Base-by-base conservation (phyloP, 805 yeast species). In the Saturnispora bothae region DNA sequence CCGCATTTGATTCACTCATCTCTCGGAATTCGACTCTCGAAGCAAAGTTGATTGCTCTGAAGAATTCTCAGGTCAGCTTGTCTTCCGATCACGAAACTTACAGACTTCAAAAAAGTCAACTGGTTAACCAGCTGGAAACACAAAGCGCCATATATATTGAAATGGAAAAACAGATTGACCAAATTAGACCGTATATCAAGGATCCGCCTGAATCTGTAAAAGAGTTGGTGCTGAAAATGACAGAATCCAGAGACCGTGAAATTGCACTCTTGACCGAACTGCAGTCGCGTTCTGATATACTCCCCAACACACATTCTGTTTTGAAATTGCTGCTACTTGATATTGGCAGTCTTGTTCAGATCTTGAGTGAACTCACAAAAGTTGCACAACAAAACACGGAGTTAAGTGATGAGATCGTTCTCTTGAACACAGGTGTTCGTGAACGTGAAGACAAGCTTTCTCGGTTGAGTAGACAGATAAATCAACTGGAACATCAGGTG, bases 81-180 rank as follows among this genome's bases (percentile, higher is more conserved):
- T 69, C 79, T 0, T 49, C 60, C 10, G 85, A 79, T 45, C 83
- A 80, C 51, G 64, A 68, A 18, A 69, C 66, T 32, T 83, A 83
- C 57, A 79, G 76, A 56, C 59, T 66, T 14, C 76, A 76, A 35
- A 83, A 83, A 53, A 59, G 64, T n/a, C 57, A 69, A 29, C 53
- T 80, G 38, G 65, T 77, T 14, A 70, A 71, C 33, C 70, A 73
- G 39, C 55, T 80, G 7, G 84, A 82, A 46, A 77, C 76, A 43
- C 68, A 70, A 39, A 74, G 71, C 41, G 76, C 71, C 40, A 56
- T 76, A 31, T 60, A 75, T 14, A 57, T 71, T 12, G 84, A 78
- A 40, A 54, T 74, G 2, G 71, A 68, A 38, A 70, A 72, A 34
- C 78, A 76, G 36, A 56, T 75, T 17, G 83, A 76, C 26, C 73